phyloP scores from a whole-genome alignment of 768 basidiomycete genomes.

The Amylocystis lapponica region DNA sequence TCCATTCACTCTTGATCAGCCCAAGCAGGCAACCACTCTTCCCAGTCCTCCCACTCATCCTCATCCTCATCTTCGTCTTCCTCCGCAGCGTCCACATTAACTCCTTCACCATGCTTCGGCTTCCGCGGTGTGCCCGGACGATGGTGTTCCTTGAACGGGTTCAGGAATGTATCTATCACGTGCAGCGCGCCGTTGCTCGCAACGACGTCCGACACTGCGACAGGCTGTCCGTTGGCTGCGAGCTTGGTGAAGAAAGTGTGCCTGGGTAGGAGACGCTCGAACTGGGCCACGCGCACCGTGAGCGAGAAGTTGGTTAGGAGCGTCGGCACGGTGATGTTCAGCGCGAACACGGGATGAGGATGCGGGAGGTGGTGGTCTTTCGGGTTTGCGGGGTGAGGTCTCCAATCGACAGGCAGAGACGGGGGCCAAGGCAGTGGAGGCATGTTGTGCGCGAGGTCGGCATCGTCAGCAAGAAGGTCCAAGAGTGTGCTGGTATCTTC shows the following conservation, averaged over 20 bases:
- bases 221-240: conserved; percentile 34
- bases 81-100: background rate
- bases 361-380: conserved; percentile 4
- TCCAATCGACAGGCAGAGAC: conserved; percentile 6
- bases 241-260: conserved; percentile 32
- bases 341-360: conserved; percentile 10
- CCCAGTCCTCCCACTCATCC: conserved; percentile 38
- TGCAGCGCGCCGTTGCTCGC: conserved; percentile 57
- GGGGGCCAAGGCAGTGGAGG: background rate
- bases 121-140: no score
- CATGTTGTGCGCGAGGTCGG: background rate
- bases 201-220: conserved; percentile 40
- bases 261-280: conserved; percentile 29
- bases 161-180: conserved; percentile 35
- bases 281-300: conserved; percentile 42
- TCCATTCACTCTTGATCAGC: conserved; percentile 29
- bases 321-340: conserved; percentile 31
- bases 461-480: background rate
- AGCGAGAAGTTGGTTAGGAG: conserved; percentile 39
- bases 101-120: background rate
- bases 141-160: conserved; percentile 24
- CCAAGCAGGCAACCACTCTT: conserved; percentile 47
- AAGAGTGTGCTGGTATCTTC: no score
- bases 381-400: conserved; percentile 25
- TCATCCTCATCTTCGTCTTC: conserved; percentile 6